phyloP scores from a whole-genome alignment of 306 rosid genomes.

The Prunus dulcis region DNA sequence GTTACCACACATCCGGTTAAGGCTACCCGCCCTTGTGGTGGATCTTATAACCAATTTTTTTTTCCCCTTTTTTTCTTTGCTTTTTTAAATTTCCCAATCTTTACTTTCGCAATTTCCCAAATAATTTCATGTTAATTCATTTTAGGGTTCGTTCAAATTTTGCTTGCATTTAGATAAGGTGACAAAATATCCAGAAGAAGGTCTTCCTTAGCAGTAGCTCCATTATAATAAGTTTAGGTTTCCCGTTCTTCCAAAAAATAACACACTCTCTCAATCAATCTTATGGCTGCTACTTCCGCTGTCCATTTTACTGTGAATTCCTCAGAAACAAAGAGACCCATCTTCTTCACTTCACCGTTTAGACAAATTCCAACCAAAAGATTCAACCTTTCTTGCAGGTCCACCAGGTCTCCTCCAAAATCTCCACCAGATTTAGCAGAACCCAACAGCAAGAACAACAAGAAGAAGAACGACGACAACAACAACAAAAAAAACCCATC shows the following conservation, averaged over 20 bases:
- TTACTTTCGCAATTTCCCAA: background rate
- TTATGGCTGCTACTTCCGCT: conserved; percentile 46
- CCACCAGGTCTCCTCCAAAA: conserved; percentile 42
- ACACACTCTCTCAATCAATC: conserved; percentile 28
- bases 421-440: conserved; percentile 33
- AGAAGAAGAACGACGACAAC: conserved; percentile 7
- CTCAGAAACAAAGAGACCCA: conserved; percentile 43
- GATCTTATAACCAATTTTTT: conserved; percentile 37
- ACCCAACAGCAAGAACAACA: background rate
- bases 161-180: conserved; percentile 32
- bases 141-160: background rate
- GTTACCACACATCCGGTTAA: conserved; percentile 25
- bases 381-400: conserved; percentile 32
- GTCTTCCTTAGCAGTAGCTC: background rate
- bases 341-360: conserved; percentile 40
- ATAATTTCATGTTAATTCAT: background rate
- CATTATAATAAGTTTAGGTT: background rate
- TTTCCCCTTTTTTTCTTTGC: background rate
- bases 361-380: conserved; percentile 24
- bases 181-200: conserved; percentile 1
- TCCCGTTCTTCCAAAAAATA: background rate
- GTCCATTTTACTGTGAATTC: conserved; percentile 41
- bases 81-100: background rate
- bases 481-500: conserved; percentile 33
- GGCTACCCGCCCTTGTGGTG: conserved; percentile 27